Conservation (phyloP, 1,284 basidiomycete genomes). For the Cutaneotrichosporon daszewskae region DNA sequence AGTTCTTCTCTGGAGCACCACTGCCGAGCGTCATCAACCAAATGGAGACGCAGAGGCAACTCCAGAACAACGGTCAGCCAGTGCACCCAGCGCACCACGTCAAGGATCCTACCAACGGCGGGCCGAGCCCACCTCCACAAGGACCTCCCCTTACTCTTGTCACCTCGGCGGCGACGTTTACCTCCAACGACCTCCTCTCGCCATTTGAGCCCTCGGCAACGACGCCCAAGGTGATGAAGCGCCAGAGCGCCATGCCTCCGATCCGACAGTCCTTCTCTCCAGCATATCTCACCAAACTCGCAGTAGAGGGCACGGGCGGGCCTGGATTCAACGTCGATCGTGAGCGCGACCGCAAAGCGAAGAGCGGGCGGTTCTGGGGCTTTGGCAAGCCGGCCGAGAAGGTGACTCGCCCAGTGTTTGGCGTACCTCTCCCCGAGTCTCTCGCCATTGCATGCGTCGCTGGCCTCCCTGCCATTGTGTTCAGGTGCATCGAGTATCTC, state of each 20-base stretch:
- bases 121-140: too few species aligned
- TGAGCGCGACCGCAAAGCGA: conserved; percentile 79
- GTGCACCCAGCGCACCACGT: neutral
- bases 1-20: conserved; percentile 53
- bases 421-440: conserved; percentile 78
- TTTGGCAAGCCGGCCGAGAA: conserved; percentile 54
- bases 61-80: conserved; percentile 10
- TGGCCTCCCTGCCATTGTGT: conserved; percentile 87
- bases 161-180: conserved; percentile 1
- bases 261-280: conserved; percentile 26
- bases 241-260: conserved; percentile 41
- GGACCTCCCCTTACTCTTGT: conserved; percentile 1
- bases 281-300: conserved; percentile 40
- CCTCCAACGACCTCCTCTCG: conserved; percentile 7
- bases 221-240: conserved; percentile 29
- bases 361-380: conserved; percentile 81
- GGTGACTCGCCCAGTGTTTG: conserved; percentile 74
- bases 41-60: conserved; percentile 32
- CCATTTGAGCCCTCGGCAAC: conserved; percentile 9
- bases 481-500: conserved; percentile 84
- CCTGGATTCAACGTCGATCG: conserved; percentile 21
- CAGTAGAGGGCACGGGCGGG: conserved; percentile 24
- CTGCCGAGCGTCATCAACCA: conserved; percentile 46
- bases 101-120: too few species aligned
- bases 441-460: conserved; percentile 82